Evolutionary conservation across 768 basidiomycete genomes (phyloP).

Genomic region (Rhizopogon rudus): DNA sequence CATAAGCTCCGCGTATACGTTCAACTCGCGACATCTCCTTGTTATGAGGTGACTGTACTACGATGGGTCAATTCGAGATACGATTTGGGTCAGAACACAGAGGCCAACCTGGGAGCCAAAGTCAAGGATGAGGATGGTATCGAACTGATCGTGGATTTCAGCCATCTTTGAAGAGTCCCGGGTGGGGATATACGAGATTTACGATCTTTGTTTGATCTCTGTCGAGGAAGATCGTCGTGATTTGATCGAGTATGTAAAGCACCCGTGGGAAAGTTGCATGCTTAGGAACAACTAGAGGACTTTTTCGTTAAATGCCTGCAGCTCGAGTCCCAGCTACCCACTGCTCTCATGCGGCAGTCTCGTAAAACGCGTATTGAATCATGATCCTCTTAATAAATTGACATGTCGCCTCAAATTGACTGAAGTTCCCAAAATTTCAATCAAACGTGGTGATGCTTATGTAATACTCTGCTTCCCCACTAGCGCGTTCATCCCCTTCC

Average conservation of each 20-base stretch:
- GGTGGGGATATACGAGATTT: background rate
- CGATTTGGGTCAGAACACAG: background rate
- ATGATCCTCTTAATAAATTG: no score
- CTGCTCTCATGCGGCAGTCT: no score
- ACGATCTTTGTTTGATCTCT: background rate
- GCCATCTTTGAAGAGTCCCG: slow-evolving; percentile 42
- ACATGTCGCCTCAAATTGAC: no score
- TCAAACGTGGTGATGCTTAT: background rate
- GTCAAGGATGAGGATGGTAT: slow-evolving; percentile 93
- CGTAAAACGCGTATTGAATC: no score
- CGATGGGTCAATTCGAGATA: background rate
- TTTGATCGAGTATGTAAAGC: background rate
- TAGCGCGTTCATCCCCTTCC: background rate
- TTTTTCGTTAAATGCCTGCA: no score
- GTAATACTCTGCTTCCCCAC: background rate
- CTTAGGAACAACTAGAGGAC: no score
- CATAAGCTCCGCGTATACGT: slow-evolving; percentile 96
- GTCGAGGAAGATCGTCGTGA: background rate
- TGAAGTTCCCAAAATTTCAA: no score
- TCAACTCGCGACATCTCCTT: slow-evolving; percentile 93
- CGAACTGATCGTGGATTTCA: slow-evolving; percentile 93
- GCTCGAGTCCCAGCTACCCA: no score
- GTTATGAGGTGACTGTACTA: slow-evolving; percentile 98
- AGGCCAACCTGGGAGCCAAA: slow-evolving; percentile 88
- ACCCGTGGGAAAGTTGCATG: background rate